Evolutionary conservation across 2,329 filamentous ascomycete genomes (phyloP).

Genomic region (Sclerotinia trifoliorum): DNA sequence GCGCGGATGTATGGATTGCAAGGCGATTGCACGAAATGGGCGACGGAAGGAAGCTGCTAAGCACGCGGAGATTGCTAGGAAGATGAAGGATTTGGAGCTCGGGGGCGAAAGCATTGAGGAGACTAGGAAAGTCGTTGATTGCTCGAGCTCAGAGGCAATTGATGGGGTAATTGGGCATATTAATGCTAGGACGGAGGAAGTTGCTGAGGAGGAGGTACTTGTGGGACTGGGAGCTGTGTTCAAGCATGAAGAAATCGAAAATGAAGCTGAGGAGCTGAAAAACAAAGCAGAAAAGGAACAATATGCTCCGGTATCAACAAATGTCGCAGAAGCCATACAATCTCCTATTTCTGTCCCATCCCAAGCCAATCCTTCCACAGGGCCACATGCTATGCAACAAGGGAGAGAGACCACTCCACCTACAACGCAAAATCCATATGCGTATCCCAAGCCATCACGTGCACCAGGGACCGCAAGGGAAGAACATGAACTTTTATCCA

Average conservation of each 20-base stretch:
- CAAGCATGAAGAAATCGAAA: neutral
- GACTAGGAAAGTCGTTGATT: no score
- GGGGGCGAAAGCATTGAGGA: neutral
- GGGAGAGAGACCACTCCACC: neutral
- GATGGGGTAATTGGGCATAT: neutral
- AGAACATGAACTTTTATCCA: no score
- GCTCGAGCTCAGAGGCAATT: neutral
- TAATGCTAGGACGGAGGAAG: neutral
- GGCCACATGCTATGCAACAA: neutral
- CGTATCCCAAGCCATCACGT: neutral
- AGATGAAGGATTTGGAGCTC: neutral
- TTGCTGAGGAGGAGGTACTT: neutral
- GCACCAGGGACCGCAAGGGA: no score
- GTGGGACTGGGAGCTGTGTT: neutral
- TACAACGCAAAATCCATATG: neutral
- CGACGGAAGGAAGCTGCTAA: rapidly evolving
- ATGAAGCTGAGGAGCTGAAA: neutral
- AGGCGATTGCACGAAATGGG: neutral
- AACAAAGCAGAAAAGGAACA: neutral
- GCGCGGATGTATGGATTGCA: neutral
- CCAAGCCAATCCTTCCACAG: neutral
- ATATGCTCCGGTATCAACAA: neutral
- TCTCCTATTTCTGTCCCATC: neutral
- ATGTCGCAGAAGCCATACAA: neutral
- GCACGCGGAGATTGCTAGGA: rapidly evolving